A percentile compares a stretch with the other conserved stretches of the same genome.
phyloP scores from a whole-genome alignment of 2,329 filamentous ascomycete species.

The Didymella keratinophila region DNA sequence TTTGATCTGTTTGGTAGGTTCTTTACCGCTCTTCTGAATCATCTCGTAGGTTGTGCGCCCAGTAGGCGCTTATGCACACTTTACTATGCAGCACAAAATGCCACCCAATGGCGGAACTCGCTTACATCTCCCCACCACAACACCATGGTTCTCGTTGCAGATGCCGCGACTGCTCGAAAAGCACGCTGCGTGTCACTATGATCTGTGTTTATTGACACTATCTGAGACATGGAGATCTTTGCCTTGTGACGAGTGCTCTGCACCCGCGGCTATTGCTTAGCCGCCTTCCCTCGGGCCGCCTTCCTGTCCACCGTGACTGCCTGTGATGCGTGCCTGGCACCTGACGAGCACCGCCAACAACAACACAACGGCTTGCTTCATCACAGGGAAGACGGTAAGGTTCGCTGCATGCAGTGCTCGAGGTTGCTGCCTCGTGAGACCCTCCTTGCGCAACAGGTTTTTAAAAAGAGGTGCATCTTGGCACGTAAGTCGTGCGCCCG shows the following conservation, averaged over 20 bases:
- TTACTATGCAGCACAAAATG: constrained; percentile 36
- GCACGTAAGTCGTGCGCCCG: constrained; percentile 28
- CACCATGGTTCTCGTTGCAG: constrained; percentile 21
- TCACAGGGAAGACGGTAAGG: constrained; percentile 27
- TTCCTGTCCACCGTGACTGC: constrained; percentile 30
- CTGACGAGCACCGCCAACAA: constrained; percentile 11
- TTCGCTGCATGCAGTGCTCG: constrained; percentile 22
- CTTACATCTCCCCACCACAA: constrained; percentile 23
- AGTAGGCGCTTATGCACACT: constrained; percentile 49
- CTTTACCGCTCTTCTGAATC: constrained; percentile 53
- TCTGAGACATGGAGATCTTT: constrained; percentile 13
- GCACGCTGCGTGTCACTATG: constrained; percentile 35
- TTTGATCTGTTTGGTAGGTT: constrained; percentile 35
- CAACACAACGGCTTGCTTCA: constrained; percentile 15
- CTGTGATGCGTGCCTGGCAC: constrained; percentile 34
- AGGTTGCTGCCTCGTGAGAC: constrained; percentile 33
- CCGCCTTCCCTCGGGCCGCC: constrained; percentile 40
- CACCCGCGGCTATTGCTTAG: constrained; percentile 32
- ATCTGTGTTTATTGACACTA: constrained; percentile 15
- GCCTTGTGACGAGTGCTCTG: constrained; percentile 18
- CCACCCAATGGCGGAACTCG: constrained; percentile 41
- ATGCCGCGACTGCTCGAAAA: constrained; percentile 11
- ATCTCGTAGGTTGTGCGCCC: constrained; percentile 34
- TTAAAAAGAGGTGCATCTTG: constrained; percentile 28
- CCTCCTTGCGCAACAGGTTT: constrained; percentile 21